Conservation (phyloP, 345 rosid species). For the Draba incana region DNA sequence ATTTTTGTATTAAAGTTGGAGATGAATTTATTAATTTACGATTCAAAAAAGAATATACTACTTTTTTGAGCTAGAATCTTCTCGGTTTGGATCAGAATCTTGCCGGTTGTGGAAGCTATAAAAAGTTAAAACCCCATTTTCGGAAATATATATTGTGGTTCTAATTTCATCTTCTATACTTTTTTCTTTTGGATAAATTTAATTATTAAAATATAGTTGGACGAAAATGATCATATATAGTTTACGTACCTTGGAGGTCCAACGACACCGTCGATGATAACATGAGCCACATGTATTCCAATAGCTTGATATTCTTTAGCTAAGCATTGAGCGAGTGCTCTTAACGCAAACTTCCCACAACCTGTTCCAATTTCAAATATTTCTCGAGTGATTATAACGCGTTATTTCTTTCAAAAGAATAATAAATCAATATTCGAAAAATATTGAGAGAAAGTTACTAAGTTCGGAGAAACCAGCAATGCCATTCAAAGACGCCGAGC, state of each 20-base stretch:
- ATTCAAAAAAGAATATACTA: not conserved
- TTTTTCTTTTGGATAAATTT: too few species aligned
- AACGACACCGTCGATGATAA: conserved; percentile 78
- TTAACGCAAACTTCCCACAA: conserved; percentile 88
- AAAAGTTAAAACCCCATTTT: conserved; percentile 21
- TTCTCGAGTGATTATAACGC: not conserved
- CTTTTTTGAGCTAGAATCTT: conserved; percentile 28
- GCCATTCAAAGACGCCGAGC: conserved; percentile 87
- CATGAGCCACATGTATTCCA: conserved; percentile 90
- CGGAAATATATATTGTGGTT: conserved; percentile 27
- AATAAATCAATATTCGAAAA: not conserved
- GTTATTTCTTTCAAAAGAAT: too few species aligned
- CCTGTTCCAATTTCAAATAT: conserved; percentile 47
- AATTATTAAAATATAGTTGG: not conserved
- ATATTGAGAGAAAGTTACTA: conserved; percentile 47
- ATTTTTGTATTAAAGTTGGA: too few species aligned
- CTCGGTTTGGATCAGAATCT: conserved; percentile 35
- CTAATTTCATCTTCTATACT: conserved; percentile 6
- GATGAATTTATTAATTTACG: not conserved
- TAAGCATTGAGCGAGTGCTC: conserved; percentile 82
- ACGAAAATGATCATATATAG: not conserved
- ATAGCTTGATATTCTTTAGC: conserved; percentile 77
- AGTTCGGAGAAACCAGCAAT: conserved; percentile 84
- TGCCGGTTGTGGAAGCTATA: conserved; percentile 43
- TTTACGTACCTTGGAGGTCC: conserved; percentile 67